Evolutionary conservation across 1,139 yeast species (phyloP), one percentile per base, ranked within the genome.

Genomic region (Geotrichum bryndzae): DNA sequence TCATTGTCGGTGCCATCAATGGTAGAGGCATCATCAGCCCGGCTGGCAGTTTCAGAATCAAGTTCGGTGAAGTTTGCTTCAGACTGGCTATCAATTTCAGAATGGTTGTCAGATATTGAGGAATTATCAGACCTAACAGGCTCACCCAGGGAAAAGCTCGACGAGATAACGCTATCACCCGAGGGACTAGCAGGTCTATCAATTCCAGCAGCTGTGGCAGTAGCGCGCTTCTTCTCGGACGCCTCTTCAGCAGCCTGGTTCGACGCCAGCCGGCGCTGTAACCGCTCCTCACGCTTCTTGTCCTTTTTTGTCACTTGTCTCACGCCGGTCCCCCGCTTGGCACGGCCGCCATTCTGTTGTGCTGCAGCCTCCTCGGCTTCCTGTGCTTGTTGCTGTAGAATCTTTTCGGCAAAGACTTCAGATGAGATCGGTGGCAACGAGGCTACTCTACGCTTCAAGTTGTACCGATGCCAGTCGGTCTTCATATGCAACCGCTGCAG

Each of bases 391-490:
- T 75, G 76, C 66, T 72, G 79, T 70, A 73, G 75, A 71, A 88
- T 82, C 72, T 90, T 88, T 70, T 88, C 94, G 1, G 94, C 91
- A 78, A 90, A 90, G 10, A 86, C 79, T 63, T 89, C 91, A 1
- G 96, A 87, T 25, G 86, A 78, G 57, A 94, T 87, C 2, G 96
- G 86, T 1, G 92, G 87, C 66, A 94, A 77, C 56, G 84, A 83
- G 2, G 97, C 97, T 51, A 94, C 96, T 70, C 96, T 81, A 74
- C 99, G 82, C 75, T 94, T 94, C 72, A 94, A 81, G 72, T 94
- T 92, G 74, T 90, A 94, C 67, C 96, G 81, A 71, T 91, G 97
- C 97, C 97, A 92, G 65, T 92, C 97, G 0, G 96, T 86, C 73
- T 90, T 90, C 98, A 94, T 94, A 71, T 94, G 99, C 62, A 82